Conservation (phyloP, 2,329 filamentous ascomycete genomes). For the Acephala macrosclerotiorum region DNA sequence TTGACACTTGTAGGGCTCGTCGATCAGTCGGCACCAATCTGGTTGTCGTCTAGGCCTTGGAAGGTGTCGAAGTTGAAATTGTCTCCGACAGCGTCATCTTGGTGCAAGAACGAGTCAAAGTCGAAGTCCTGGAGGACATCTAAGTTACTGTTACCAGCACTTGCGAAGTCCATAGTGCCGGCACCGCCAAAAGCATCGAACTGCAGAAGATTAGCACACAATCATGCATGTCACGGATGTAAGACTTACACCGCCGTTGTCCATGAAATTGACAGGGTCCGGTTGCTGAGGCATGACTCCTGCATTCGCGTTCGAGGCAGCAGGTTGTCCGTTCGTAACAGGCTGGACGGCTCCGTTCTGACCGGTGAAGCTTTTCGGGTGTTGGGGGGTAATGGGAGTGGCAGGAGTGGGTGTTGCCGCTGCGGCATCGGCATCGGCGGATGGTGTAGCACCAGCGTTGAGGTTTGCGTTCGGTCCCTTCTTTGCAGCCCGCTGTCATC, state of each 20-base stretch:
- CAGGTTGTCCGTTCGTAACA: slow-evolving; percentile 45
- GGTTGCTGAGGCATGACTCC: slow-evolving; percentile 53
- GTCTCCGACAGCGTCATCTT: slow-evolving; percentile 55
- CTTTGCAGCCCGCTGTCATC: slow-evolving; percentile 50
- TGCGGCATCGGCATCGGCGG: slow-evolving; percentile 65
- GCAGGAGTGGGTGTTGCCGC: slow-evolving; percentile 66
- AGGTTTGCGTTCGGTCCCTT: slow-evolving; percentile 69
- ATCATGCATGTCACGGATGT: background rate
- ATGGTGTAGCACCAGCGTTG: slow-evolving; percentile 62
- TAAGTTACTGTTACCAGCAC: slow-evolving; percentile 56
- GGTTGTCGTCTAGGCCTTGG: slow-evolving; percentile 57
- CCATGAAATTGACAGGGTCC: slow-evolving; percentile 58
- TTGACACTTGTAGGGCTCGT: slow-evolving; percentile 28
- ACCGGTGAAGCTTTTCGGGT: slow-evolving; percentile 57
- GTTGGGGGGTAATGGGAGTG: slow-evolving; percentile 69
- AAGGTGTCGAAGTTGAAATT: slow-evolving; percentile 64
- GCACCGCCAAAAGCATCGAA: slow-evolving; percentile 32
- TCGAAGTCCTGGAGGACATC: slow-evolving; percentile 73
- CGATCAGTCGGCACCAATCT: slow-evolving; percentile 63
- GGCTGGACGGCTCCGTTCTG: slow-evolving; percentile 54
- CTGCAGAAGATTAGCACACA: slow-evolving; percentile 36
- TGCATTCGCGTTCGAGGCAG: slow-evolving; percentile 50
- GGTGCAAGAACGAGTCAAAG: slow-evolving; percentile 72
- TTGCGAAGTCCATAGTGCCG: slow-evolving; percentile 58
- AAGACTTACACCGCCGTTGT: slow-evolving; percentile 43